A percentile compares a stretch with the other conserved stretches of the same genome.
Conservation (phyloP, 1,139 yeast species). For the Lodderomyces pseudojiufengensis region DNA sequence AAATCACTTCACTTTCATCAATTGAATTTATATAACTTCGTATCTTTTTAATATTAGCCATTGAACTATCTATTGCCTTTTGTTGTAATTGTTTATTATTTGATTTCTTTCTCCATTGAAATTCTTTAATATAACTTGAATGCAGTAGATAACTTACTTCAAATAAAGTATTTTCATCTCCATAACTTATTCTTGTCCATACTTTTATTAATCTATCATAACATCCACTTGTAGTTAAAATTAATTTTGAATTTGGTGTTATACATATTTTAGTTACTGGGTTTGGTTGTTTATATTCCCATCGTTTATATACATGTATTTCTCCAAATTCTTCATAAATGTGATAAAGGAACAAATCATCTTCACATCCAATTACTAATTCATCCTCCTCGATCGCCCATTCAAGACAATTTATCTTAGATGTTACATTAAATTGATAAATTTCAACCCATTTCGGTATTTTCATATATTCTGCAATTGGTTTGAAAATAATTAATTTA, state of each 20-base stretch:
- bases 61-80: slow-evolving; percentile 23
- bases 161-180: slow-evolving; percentile 61
- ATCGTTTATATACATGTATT: slow-evolving; percentile 34
- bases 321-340: slow-evolving; percentile 46
- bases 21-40: slow-evolving; percentile 33
- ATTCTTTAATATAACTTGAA: slow-evolving; percentile 50
- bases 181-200: slow-evolving; percentile 76
- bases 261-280: slow-evolving; percentile 54
- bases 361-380: slow-evolving; percentile 56
- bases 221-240: slow-evolving; percentile 56
- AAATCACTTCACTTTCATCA: slow-evolving; percentile 44
- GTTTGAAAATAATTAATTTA: slow-evolving; percentile 37
- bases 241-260: slow-evolving; percentile 62
- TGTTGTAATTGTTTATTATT: slow-evolving; percentile 10
- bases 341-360: slow-evolving; percentile 51
- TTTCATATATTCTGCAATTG: slow-evolving; percentile 41
- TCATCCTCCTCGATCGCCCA: slow-evolving; percentile 67
- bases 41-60: slow-evolving; percentile 40
- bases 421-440: slow-evolving; percentile 22
- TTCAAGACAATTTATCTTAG: slow-evolving; percentile 46
- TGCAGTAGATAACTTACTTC: slow-evolving; percentile 70
- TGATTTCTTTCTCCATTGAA: slow-evolving; percentile 48
- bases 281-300: slow-evolving; percentile 55
- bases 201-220: slow-evolving; percentile 68
- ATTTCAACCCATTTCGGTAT: slow-evolving; percentile 49